Evolutionary conservation across 148 eudicot genomes (phyloP).

Genomic region (Selenicereus undatus): DNA sequence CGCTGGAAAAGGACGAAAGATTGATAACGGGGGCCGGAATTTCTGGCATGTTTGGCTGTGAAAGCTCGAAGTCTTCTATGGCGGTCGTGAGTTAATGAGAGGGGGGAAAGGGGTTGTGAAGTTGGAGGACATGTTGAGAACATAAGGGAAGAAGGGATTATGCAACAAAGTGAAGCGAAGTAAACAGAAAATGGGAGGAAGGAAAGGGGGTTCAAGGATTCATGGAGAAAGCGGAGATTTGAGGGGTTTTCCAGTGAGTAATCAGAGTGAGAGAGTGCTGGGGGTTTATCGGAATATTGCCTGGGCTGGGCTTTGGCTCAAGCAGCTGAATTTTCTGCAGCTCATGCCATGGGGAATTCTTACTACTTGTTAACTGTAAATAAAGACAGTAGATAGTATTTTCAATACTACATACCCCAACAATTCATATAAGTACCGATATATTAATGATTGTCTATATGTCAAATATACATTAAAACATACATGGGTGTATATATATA

Average conservation of each 20-base stretch:
- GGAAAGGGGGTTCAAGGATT: slow-evolving; percentile 13
- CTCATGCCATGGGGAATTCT: not conserved
- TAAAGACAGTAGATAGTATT: too few species aligned
- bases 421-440: too few species aligned
- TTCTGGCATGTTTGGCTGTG: slow-evolving; percentile 8
- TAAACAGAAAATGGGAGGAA: not conserved
- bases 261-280: not conserved
- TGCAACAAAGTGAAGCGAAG: not conserved
- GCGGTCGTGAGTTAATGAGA: slow-evolving; percentile 20
- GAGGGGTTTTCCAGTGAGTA: not conserved
- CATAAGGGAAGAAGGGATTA: too few species aligned
- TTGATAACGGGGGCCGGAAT: slow-evolving; percentile 11
- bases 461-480: too few species aligned
- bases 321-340: not conserved
- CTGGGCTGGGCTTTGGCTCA: slow-evolving; percentile 10
- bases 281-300: slow-evolving; percentile 24
- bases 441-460: too few species aligned
- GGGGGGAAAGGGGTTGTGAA: slow-evolving; percentile 19
- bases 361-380: not conserved
- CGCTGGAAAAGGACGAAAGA: slow-evolving; percentile 10
- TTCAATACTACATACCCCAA: not conserved
- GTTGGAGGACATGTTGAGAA: slow-evolving; percentile 21
- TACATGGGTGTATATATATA: too few species aligned
- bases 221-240: slow-evolving; percentile 12
- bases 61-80: slow-evolving; percentile 15